Evolutionary conservation across 768 basidiomycete species (phyloP).

Genomic region (Kwoniella pini): DNA sequence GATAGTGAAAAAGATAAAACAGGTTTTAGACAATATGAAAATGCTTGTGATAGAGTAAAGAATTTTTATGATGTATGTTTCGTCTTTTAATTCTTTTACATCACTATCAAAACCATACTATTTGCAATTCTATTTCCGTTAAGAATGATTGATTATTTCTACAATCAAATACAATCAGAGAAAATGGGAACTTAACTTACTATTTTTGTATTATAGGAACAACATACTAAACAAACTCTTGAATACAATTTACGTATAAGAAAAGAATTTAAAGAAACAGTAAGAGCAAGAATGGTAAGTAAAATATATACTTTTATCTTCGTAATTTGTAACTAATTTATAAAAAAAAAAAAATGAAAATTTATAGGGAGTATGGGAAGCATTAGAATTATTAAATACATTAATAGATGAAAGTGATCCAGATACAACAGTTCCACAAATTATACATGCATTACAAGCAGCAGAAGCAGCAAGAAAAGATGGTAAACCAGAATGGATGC

Average conservation of each 20-base stretch:
- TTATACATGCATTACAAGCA: conserved; percentile 79
- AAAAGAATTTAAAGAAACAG: conserved; percentile 68
- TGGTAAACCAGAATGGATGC: conserved; percentile 54
- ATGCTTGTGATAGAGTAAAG: conserved; percentile 51
- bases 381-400: conserved; percentile 67
- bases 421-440: conserved; percentile 65
- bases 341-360: neutral
- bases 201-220: conserved; percentile 50
- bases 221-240: conserved; percentile 71
- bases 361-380: conserved; percentile 38
- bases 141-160: too few relatives aligned
- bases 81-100: neutral
- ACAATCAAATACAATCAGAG: too few relatives aligned
- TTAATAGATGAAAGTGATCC: conserved; percentile 89
- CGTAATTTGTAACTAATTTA: neutral
- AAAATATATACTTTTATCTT: too few relatives aligned
- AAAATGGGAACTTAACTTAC: too few relatives aligned
- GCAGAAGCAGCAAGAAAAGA: conserved; percentile 55
- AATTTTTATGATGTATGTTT: conserved; percentile 47
- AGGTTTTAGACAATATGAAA: conserved; percentile 50
- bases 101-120: neutral
- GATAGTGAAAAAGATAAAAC: conserved; percentile 50
- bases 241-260: conserved; percentile 75
- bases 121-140: too few relatives aligned
- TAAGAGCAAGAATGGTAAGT: conserved; percentile 68